phyloP scores from a whole-genome alignment of 2,329 filamentous ascomycete species.

The Aspergillus sp. region DNA sequence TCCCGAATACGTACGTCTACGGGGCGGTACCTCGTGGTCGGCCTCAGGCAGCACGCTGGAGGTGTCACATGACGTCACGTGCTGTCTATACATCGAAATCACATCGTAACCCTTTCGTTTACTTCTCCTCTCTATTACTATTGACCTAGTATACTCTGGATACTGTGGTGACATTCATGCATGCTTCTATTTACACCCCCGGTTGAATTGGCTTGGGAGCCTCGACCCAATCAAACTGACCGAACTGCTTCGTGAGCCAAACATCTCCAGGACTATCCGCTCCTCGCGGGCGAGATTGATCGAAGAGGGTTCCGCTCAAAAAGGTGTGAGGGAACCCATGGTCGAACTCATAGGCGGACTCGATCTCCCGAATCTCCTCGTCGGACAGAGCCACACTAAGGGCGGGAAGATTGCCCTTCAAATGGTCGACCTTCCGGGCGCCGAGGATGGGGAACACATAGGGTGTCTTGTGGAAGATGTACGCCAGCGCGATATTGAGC shows the following conservation, averaged over 20 bases:
- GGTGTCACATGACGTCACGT: too few species aligned
- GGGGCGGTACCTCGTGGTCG: background rate
- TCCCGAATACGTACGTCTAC: slow-evolving; percentile 1
- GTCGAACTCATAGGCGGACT: slow-evolving; percentile 52
- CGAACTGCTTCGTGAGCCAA: background rate
- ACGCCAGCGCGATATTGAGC: slow-evolving; percentile 45
- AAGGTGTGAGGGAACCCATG: slow-evolving; percentile 51
- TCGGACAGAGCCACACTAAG: slow-evolving; percentile 50
- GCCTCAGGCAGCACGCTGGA: background rate
- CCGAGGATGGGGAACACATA: slow-evolving; percentile 57
- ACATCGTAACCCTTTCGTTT: too few species aligned
- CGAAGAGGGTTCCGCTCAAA: background rate
- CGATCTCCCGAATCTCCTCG: slow-evolving; percentile 55
- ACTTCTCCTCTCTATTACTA: too few species aligned
- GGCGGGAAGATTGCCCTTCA: slow-evolving; percentile 54
- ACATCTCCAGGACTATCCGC: background rate
- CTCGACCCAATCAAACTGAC: background rate
- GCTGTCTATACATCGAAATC: too few species aligned
- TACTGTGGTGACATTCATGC: too few species aligned
- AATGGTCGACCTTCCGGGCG: slow-evolving; percentile 50
- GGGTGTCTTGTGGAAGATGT: slow-evolving; percentile 48
- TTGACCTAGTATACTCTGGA: too few species aligned
- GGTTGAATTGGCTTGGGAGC: too few species aligned
- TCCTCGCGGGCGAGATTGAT: background rate
- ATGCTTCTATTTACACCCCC: too few species aligned